These are phyloP conservation scores for Anisodus tanguticus DNA, from an alignment of 257 asterid genomes.

Conservation along the genomic window DNA sequence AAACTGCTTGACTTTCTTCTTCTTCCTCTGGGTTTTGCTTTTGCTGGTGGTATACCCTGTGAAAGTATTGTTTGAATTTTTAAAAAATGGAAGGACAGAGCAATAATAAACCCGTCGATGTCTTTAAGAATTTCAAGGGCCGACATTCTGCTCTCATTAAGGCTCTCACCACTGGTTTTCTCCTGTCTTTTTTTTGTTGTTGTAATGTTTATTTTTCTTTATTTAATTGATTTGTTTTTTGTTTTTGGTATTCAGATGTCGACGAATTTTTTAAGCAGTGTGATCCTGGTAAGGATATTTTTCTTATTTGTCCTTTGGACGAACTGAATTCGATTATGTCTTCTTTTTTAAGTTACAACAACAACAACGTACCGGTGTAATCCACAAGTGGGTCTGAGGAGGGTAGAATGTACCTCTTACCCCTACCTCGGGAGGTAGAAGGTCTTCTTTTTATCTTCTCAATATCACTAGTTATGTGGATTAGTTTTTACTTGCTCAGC, in stretches of 20 bases:
- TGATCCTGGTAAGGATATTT: slow-evolving; percentile 49
- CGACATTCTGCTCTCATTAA: slow-evolving; percentile 49
- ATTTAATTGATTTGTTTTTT: background rate
- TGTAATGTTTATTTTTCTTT: background rate
- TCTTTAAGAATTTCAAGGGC: slow-evolving; percentile 51
- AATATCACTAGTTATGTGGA: no score
- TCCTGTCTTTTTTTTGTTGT: background rate
- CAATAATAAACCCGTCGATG: slow-evolving; percentile 43
- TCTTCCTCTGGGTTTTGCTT: background rate
- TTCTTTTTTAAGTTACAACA: background rate
- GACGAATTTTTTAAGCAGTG: slow-evolving; percentile 49
- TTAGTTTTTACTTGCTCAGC: no score
- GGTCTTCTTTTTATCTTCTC: background rate
- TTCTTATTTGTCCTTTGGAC: background rate
- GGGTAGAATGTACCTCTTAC: no score
- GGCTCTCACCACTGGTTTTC: slow-evolving; percentile 56
- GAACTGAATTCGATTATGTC: background rate
- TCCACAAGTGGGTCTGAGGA: no score
- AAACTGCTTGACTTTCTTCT: background rate
- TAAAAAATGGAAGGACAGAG: slow-evolving; percentile 31
- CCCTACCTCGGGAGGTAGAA: no score
- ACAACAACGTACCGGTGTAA: no score
- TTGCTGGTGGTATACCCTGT: background rate
- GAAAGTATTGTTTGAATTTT: background rate
- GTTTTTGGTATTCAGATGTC: slow-evolving; percentile 43